phyloP scores from a whole-genome alignment of 306 rosid genomes.

The Vigna reflexopilosa region DNA sequence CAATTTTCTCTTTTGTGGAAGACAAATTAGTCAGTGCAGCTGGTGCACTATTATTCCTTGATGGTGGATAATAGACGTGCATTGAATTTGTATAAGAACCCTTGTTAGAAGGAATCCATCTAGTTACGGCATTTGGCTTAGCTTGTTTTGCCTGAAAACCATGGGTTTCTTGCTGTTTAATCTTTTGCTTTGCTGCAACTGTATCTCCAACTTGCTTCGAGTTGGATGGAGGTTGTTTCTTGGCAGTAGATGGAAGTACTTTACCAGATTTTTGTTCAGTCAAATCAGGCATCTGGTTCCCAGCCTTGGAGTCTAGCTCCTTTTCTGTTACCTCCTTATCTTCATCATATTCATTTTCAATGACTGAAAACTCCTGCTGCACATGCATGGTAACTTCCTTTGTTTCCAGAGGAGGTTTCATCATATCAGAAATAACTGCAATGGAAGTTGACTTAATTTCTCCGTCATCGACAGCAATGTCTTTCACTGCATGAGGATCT shows the following conservation, averaged over 20 bases:
- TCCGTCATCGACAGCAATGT: constrained; percentile 87
- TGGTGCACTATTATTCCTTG: constrained; percentile 77
- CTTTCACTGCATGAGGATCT: constrained; percentile 74
- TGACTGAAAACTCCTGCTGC: constrained; percentile 48
- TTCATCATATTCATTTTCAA: constrained; percentile 56
- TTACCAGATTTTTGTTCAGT: constrained; percentile 68
- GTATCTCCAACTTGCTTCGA: constrained; percentile 59
- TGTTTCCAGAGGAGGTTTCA: constrained; percentile 54
- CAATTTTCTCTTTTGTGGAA: constrained; percentile 61
- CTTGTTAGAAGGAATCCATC: constrained; percentile 90
- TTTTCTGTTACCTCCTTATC: constrained; percentile 54
- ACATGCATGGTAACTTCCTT: constrained; percentile 64
- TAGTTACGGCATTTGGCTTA: constrained; percentile 72
- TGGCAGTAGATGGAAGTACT: constrained; percentile 53
- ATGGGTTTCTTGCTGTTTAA: constrained; percentile 71
- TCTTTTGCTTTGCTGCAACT: constrained; percentile 60
- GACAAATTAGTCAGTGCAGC: constrained; percentile 54
- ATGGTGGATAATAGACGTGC: constrained; percentile 86
- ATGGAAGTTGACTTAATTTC: constrained; percentile 59
- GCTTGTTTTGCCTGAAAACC: constrained; percentile 67
- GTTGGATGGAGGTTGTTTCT: constrained; percentile 62
- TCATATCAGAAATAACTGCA: constrained; percentile 50
- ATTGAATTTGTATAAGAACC: constrained; percentile 75
- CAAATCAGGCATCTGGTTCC: constrained; percentile 57
- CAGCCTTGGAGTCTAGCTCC: constrained; percentile 60